A percentile compares a stretch with the other conserved stretches of the same genome.
Conservation (phyloP, 1,139 yeast genomes). For the Geotrichum reessii region DNA sequence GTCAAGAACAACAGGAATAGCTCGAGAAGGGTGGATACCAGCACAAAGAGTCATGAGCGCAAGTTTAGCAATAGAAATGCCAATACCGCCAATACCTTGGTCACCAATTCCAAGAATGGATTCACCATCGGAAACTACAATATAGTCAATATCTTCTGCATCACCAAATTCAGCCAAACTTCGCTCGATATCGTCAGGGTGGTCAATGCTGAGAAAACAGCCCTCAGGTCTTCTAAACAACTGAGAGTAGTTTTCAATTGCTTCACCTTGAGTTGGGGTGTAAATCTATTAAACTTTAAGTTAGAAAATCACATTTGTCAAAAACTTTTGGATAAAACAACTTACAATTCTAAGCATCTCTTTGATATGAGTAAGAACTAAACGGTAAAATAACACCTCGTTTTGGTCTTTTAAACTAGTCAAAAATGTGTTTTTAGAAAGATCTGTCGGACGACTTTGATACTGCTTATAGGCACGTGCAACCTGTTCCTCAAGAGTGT, state of each 20-base stretch:
- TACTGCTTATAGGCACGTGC: constrained; percentile 89
- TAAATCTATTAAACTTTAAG: constrained; percentile 50
- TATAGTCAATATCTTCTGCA: constrained; percentile 86
- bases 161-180: constrained; percentile 75
- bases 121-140: constrained; percentile 92
- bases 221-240: constrained; percentile 95
- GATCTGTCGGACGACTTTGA: constrained; percentile 69
- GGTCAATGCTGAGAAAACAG: constrained; percentile 78
- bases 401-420: constrained; percentile 88
- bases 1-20: constrained; percentile 81
- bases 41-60: constrained; percentile 94
- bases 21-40: constrained; percentile 93
- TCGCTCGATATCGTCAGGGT: constrained; percentile 43
- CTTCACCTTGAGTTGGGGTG: constrained; percentile 98
- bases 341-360: constrained; percentile 72
- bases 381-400: constrained; percentile 69
- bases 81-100: constrained; percentile 95
- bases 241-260: constrained; percentile 85
- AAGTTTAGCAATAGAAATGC: constrained; percentile 85
- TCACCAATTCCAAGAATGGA: constrained; percentile 97
- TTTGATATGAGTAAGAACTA: constrained; percentile 79
- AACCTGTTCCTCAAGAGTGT: constrained; percentile 77
- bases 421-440: constrained; percentile 88
- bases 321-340: background rate
- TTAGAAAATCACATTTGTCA: background rate